Percentiles rank a stretch among this genome's conserved stretches.
Conservation (phyloP, 2,329 filamentous ascomycete species). For the Sarocladiaceae sp. region DNA sequence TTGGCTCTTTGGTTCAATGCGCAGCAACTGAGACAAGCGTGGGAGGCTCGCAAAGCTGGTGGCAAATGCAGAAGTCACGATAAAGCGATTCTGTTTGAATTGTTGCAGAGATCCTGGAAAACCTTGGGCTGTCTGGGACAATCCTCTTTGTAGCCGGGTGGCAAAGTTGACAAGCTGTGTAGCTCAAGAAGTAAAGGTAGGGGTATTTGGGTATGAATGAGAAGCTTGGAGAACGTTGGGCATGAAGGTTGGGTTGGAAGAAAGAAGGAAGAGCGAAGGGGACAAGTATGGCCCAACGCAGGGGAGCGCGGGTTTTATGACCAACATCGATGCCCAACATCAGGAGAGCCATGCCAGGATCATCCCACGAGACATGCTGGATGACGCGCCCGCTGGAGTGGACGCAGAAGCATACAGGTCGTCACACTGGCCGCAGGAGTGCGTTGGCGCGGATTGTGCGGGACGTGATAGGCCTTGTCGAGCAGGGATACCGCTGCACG, state of each 20-base stretch:
- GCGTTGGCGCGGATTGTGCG: constrained; percentile 39
- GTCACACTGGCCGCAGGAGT: constrained; percentile 44
- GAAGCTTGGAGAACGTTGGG: constrained; percentile 25
- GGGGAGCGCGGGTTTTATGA: constrained; percentile 48
- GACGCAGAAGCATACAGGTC: constrained; percentile 21
- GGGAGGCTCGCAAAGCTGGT: constrained; percentile 18
- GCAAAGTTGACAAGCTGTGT: constrained; percentile 15
- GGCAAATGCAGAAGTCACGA: constrained; percentile 4
- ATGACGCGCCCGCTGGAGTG: constrained; percentile 14
- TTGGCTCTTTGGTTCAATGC: constrained; percentile 18
- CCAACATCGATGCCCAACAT: constrained; percentile 23
- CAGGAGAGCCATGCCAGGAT: constrained; percentile 17
- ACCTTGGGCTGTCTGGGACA: constrained; percentile 18
- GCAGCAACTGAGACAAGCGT: constrained; percentile 20
- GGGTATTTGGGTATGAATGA: constrained; percentile 7
- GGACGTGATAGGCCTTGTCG: constrained; percentile 32
- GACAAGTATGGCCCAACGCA: constrained; percentile 32
- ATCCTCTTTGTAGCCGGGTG: constrained; percentile 10
- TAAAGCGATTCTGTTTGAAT: not conserved
- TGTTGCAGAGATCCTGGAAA: constrained; percentile 11
- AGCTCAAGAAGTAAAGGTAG: constrained; percentile 9
- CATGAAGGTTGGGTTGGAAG: constrained; percentile 36
- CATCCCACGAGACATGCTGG: constrained; percentile 15
- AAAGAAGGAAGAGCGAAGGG: constrained; percentile 23
- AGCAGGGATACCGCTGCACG: constrained; percentile 26